Conservation (phyloP, 2,329 filamentous ascomycete species). For the Ceratocystis colombiana region DNA sequence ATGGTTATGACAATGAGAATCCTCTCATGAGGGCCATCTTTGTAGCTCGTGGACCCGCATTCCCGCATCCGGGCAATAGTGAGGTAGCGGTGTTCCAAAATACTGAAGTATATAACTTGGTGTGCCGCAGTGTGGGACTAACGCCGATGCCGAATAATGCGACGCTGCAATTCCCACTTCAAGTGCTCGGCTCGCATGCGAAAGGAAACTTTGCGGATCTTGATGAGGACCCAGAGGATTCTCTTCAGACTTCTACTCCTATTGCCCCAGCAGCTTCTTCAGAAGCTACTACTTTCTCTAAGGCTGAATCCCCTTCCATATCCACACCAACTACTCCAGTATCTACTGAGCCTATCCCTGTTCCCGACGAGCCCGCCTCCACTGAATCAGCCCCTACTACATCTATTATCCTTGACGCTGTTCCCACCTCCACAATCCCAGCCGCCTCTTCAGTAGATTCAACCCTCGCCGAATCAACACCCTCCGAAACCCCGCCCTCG, state of each 20-base stretch:
- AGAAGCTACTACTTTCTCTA: conserved; percentile 27
- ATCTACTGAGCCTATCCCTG: conserved; percentile 27
- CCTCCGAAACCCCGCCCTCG: not conserved
- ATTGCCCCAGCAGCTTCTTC: conserved; percentile 23
- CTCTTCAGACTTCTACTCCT: not conserved
- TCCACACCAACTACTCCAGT: conserved; percentile 22
- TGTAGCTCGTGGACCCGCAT: conserved; percentile 80
- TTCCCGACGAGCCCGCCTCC: not conserved
- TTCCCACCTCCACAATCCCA: not conserved
- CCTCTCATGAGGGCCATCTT: conserved; percentile 96
- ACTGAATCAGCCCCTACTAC: not conserved
- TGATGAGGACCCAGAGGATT: conserved; percentile 43
- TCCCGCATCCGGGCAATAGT: conserved; percentile 75
- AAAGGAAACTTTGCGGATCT: conserved; percentile 39
- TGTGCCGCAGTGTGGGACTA: conserved; percentile 78
- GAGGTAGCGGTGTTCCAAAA: conserved; percentile 80
- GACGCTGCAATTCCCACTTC: conserved; percentile 63
- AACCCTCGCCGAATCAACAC: not conserved
- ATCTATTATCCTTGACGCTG: not conserved
- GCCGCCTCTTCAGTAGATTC: not conserved
- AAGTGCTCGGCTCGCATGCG: conserved; percentile 52
- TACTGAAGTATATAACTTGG: conserved; percentile 84
- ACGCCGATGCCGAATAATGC: conserved; percentile 73
- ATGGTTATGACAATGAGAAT: conserved; percentile 92
- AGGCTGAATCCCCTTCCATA: not conserved